Base-by-base conservation (phyloP, 306 rosid genomes). In the Cucumis hystrix region DNA sequence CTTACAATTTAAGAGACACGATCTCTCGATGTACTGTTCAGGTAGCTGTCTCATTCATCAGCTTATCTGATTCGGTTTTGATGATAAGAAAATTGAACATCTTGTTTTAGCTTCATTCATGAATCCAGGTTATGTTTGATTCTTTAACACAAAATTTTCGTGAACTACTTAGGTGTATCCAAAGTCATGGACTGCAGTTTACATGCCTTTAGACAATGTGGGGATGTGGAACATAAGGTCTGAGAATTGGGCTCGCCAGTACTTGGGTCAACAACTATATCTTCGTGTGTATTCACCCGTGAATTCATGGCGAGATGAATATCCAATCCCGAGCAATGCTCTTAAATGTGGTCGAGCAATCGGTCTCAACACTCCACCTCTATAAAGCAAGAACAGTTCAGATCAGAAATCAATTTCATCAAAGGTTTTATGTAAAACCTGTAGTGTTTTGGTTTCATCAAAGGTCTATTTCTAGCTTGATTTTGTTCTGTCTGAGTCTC, bases 161-260 rank as follows among this genome's bases (percentile, higher is more conserved):
- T 41, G 40, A 55, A 71, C 21, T 57, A 58, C 4, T 3, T 83
- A 91, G 93, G 97, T 93, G 10, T 93, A 91, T 86, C 98, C 98
- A 16, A 84, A 77, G 72, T 87, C 97, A 77, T 93, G 98, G 97
- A 93, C 93, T 76, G 97, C 97, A 79, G 23, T 93, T 17, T 91
- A 88, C 85, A 54, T 93, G 87, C 91, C 98, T 41, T 78, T 93
- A 87, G 98, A 93, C 85, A 93, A 93, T 57, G 98, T 91, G 79
- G 98, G 97, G 37, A 89, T 93, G 96, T 93, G 97, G 97, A 93
- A 93, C 66, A 77, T 91, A 70, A 87, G 98, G 58, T 93, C 98
- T 21, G 91, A 91, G 84, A 87, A 88, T 75, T 89, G 98, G 97
- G 89, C 65, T 12, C 84, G 84, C 77, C 97, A 91, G 74, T 93